Evolutionary conservation across 805 yeast genomes (phyloP).

Genomic region (Cyberlindnera misumaiensis): DNA sequence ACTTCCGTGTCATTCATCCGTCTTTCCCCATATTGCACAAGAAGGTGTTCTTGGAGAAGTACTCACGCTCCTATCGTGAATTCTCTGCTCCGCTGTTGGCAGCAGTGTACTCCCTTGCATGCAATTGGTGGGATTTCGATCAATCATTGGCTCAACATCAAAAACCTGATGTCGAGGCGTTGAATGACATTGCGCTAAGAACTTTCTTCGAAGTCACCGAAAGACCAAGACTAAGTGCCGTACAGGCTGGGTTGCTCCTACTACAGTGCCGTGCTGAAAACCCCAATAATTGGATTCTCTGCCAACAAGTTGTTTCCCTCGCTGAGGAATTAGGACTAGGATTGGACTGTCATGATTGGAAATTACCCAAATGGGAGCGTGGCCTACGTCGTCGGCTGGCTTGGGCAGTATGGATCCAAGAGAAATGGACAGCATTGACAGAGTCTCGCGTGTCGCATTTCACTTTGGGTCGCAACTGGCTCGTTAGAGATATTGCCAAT

Average conservation of each 20-base stretch:
- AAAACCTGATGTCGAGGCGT: conserved; percentile 67
- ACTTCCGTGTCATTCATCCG: conserved; percentile 84
- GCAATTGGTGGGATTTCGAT: conserved; percentile 84
- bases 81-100: conserved; percentile 88
- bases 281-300: conserved; percentile 77
- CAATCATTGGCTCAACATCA: conserved; percentile 68
- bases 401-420: conserved; percentile 93
- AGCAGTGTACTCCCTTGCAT: conserved; percentile 80
- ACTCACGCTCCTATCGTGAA: conserved; percentile 84
- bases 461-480: conserved; percentile 69
- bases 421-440: conserved; percentile 80
- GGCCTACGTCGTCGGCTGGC: conserved; percentile 82
- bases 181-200: conserved; percentile 61
- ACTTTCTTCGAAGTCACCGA: conserved; percentile 68
- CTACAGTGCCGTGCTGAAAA: conserved; percentile 51
- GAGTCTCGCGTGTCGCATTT: conserved; percentile 85
- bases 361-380: conserved; percentile 91
- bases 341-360: conserved; percentile 86
- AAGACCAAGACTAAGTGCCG: conserved; percentile 85
- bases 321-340: conserved; percentile 91
- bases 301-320: conserved; percentile 79
- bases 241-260: conserved; percentile 79
- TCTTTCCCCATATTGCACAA: conserved; percentile 88
- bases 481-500: conserved; percentile 57
- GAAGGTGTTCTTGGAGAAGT: conserved; percentile 85